Evolutionary conservation across 768 basidiomycete species (phyloP), one percentile per base, ranked within the genome.

Genomic region (Suillus clintonianus): DNA sequence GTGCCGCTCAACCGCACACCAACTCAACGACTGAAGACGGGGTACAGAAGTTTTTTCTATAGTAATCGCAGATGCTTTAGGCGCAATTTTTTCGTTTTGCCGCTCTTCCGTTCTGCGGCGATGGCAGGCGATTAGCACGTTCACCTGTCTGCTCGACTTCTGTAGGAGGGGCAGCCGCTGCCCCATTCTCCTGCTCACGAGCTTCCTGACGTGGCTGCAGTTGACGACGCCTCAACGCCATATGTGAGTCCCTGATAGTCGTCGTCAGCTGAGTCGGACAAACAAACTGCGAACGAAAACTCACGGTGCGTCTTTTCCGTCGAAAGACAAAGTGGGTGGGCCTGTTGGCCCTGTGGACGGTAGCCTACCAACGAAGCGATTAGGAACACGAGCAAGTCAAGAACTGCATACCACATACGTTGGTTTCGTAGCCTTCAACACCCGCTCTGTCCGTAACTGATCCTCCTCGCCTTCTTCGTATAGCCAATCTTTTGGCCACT

Each of bases 401-500:
- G 19, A n/a, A 34, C 32, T 2, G 32, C 1, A 4, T 6, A 34
- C 11, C 6, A 34, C 53, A 54, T 32, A 54, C 53, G 53, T 19
- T 54, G 32, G 53, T 14, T 32, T n/a, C 53, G n/a, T 54, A n/a
- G 32, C 17, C 32, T 8, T 54, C 4, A 51, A 8, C 50, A 19
- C 27, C 37, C 36, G 22, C 22, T 37, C 36, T 5, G 36, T 37
- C 14, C 14, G 22, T 14, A 37, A 15, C 36, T 10, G 54, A 5
- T 56, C 22, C 36, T 56, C 36, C 22, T 56, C 36, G 54, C 54
- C 48, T 19, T 63, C 57, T 45, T 60, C 65, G 36, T 63, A 72
- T 27, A 75, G 8, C 75, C 75, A 75, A 24, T 62, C 15, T 24
- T 64, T 69, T 47, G 69, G 66, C 72, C 76, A 74, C 3, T 6